A percentile compares a stretch with the other conserved stretches of the same genome.
Evolutionary conservation across 768 basidiomycete species (phyloP).

Genomic region (Tricholoma sp.): DNA sequence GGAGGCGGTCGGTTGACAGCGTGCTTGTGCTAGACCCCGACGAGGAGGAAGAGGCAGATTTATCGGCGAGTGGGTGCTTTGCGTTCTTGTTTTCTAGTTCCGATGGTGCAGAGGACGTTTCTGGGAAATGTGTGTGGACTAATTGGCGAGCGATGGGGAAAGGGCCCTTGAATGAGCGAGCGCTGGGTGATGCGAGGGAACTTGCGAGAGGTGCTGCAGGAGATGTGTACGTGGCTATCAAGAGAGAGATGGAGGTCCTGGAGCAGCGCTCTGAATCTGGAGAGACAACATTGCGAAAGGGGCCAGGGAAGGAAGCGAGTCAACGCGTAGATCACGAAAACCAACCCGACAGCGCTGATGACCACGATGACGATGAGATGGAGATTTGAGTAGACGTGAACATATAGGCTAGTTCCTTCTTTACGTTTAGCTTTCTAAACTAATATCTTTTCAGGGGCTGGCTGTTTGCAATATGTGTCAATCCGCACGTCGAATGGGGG

Average conservation of each 20-base stretch:
- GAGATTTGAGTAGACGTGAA: slow-evolving; percentile 28
- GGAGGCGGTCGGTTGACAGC: slow-evolving; percentile 26
- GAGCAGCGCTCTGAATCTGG: background rate
- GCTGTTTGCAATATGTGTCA: too few relatives aligned
- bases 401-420: background rate
- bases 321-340: slow-evolving; percentile 12
- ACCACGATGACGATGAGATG: slow-evolving; percentile 35
- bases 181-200: slow-evolving; percentile 40
- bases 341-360: slow-evolving; percentile 19
- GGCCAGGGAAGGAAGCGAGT: background rate
- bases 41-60: slow-evolving; percentile 32
- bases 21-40: slow-evolving; percentile 48
- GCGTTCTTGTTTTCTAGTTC: slow-evolving; percentile 53
- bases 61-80: slow-evolving; percentile 56
- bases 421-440: background rate
- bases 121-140: slow-evolving; percentile 48
- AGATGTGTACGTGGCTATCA: slow-evolving; percentile 44
- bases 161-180: slow-evolving; percentile 31
- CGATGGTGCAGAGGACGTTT: slow-evolving; percentile 10
- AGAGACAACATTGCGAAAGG: background rate
- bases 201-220: slow-evolving; percentile 43
- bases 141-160: slow-evolving; percentile 39
- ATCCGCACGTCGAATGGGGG: too few relatives aligned
- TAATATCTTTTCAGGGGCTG: too few relatives aligned
- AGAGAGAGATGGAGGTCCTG: slow-evolving; percentile 25